Percentiles rank a stretch among this genome's conserved stretches.
phyloP scores from a whole-genome alignment of 2,329 filamentous ascomycete species.

The Botrytis squamosa region DNA sequence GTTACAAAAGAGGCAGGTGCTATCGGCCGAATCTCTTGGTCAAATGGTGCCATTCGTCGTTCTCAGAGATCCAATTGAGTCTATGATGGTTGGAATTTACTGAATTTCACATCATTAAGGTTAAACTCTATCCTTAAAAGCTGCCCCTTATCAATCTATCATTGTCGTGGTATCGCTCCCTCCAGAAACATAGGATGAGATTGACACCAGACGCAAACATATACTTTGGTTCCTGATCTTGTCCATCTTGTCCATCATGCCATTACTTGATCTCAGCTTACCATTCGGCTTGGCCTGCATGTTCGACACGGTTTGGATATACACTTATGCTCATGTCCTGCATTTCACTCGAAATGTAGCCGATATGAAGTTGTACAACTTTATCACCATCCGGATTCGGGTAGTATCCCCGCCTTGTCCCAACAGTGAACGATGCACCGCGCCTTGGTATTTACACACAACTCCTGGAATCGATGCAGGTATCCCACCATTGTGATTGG shows the following conservation, averaged over 20 bases:
- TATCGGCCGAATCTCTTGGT: slow-evolving; percentile 2
- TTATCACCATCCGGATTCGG: slow-evolving; percentile 3
- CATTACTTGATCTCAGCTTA: not conserved
- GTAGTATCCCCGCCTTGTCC: slow-evolving; percentile 3
- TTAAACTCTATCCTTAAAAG: not conserved
- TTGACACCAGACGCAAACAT: not conserved
- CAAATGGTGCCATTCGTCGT: not conserved
- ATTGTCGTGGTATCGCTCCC: not conserved
- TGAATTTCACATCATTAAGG: not conserved
- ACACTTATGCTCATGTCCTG: not conserved
- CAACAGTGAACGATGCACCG: not conserved
- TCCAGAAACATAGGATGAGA: not conserved
- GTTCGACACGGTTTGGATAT: not conserved
- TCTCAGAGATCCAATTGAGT: not conserved
- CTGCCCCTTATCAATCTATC: not conserved
- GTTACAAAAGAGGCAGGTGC: slow-evolving; percentile 18
- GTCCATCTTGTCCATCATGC: not conserved
- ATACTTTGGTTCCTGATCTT: not conserved
- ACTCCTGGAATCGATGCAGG: slow-evolving; percentile 2
- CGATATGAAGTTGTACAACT: not conserved
- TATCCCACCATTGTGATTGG: not conserved
- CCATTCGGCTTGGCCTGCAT: not conserved
- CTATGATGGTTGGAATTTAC: not conserved
- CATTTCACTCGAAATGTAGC: not conserved
- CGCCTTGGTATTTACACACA: not conserved